Percentiles rank a stretch among this genome's conserved stretches.
These are phyloP conservation scores for Tubosaeta brunneosetosa DNA, from an alignment of 768 basidiomycete species.

Conservation along the genomic window DNA sequence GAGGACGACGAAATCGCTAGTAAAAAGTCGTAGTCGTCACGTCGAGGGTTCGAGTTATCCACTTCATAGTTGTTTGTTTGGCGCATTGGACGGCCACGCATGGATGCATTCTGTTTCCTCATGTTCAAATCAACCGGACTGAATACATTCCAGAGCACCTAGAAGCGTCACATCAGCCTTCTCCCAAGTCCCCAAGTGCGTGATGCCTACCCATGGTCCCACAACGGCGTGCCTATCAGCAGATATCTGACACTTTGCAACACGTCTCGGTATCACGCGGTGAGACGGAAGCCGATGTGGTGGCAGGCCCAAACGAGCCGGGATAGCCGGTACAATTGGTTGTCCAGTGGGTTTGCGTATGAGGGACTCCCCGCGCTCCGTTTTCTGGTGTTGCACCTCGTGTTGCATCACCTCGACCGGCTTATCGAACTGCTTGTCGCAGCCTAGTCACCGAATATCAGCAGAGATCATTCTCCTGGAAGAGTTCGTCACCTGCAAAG, in stretches of 20 bases:
- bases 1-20: slow-evolving; percentile 38
- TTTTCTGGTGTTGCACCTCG: slow-evolving; percentile 35
- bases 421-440: slow-evolving; percentile 44
- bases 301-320: slow-evolving; percentile 32
- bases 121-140: slow-evolving; percentile 33
- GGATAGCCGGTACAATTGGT: slow-evolving; percentile 31
- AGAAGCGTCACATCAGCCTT: slow-evolving; percentile 4
- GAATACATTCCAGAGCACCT: slow-evolving; percentile 47
- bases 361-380: slow-evolving; percentile 9
- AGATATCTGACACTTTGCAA: slow-evolving; percentile 44
- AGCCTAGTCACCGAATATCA: slow-evolving; percentile 39
- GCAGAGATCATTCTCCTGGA: background rate
- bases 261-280: slow-evolving; percentile 40
- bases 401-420: slow-evolving; percentile 49
- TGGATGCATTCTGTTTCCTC: slow-evolving; percentile 42
- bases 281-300: slow-evolving; percentile 49
- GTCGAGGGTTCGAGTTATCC: slow-evolving; percentile 18
- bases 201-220: slow-evolving; percentile 48
- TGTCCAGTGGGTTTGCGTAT: slow-evolving; percentile 28
- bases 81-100: slow-evolving; percentile 29
- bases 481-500: slow-evolving; percentile 38
- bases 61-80: slow-evolving; percentile 12
- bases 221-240: slow-evolving; percentile 47
- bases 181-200: background rate
- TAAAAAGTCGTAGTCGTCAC: slow-evolving; percentile 52